Evolutionary conservation across 306 rosid genomes (phyloP).

Genomic region (Pyrus communis): DNA sequence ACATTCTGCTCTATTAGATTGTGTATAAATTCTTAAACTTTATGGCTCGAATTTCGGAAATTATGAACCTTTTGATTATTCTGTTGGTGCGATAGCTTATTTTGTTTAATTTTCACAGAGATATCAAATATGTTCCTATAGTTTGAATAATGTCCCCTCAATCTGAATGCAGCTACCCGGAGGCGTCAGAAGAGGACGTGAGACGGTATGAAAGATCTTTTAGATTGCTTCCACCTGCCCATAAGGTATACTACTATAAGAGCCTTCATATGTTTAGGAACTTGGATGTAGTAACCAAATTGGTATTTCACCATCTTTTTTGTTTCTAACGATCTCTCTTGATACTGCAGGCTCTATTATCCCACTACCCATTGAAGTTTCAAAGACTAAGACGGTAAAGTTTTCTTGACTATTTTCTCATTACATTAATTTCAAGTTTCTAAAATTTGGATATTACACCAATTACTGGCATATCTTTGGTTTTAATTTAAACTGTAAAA

Average conservation of each 20-base stretch:
- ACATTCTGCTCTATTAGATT: not conserved
- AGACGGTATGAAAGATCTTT: slow-evolving; percentile 78
- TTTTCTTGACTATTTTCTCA: not conserved
- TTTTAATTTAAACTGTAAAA: not conserved
- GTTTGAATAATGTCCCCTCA: not conserved
- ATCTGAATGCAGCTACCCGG: slow-evolving; percentile 60
- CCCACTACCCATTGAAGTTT: slow-evolving; percentile 60
- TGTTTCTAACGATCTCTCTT: not conserved
- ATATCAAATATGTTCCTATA: not conserved
- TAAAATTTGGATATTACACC: not conserved
- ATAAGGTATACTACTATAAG: slow-evolving; percentile 47
- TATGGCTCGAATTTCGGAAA: not conserved
- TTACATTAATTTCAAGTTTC: not conserved
- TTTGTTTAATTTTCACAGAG: too few species aligned
- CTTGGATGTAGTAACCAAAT: not conserved
- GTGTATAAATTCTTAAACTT: not conserved
- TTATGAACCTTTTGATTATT: not conserved
- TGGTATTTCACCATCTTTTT: not conserved
- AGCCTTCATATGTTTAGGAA: not conserved
- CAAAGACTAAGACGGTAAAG: slow-evolving; percentile 59
- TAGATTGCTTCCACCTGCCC: slow-evolving; percentile 67
- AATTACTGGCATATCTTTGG: not conserved
- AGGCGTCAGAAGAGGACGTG: slow-evolving; percentile 86
- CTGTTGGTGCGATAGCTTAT: not conserved
- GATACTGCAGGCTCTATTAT: slow-evolving; percentile 64